phyloP scores from a whole-genome alignment of 108 stramenopile species.

The Bacterosira constricta region DNA sequence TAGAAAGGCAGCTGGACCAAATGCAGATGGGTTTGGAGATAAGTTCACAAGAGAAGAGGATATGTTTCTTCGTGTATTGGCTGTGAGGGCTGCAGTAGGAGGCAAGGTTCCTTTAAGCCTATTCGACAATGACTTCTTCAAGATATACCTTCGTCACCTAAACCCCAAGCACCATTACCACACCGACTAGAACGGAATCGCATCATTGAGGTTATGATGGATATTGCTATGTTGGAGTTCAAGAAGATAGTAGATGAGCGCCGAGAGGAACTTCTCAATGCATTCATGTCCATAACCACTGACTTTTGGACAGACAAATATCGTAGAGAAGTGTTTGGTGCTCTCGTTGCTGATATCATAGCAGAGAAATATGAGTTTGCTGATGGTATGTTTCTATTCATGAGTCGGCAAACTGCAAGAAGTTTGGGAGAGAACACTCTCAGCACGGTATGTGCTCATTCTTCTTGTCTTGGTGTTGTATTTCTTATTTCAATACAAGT shows the following conservation, averaged over 20 bases:
- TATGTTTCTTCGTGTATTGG: constrained; percentile 8
- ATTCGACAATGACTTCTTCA: constrained; percentile 9
- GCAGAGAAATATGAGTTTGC: constrained; percentile 10
- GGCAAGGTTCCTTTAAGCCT: constrained; percentile 7
- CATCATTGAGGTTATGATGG: constrained; percentile 15
- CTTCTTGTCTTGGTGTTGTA: background rate
- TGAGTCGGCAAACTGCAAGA: background rate
- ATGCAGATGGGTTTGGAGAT: background rate
- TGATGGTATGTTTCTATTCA: background rate
- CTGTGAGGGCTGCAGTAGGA: background rate
- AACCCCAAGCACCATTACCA: constrained; percentile 14
- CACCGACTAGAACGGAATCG: constrained; percentile 10
- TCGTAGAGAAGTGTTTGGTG: constrained; percentile 8
- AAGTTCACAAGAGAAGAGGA: constrained; percentile 11
- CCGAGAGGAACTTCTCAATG: background rate
- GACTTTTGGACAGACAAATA: constrained; percentile 20
- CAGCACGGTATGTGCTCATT: background rate
- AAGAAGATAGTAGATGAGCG: constrained; percentile 3
- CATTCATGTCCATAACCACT: constrained; percentile 6
- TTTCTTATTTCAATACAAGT: constrained; percentile 1
- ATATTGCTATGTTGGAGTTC: constrained; percentile 1
- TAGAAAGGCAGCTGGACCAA: background rate
- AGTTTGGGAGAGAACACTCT: background rate
- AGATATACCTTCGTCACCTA: background rate
- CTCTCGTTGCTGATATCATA: constrained; percentile 5